Conservation (phyloP, 1,139 yeast species). For the Debaryomycetaceae sp. region DNA sequence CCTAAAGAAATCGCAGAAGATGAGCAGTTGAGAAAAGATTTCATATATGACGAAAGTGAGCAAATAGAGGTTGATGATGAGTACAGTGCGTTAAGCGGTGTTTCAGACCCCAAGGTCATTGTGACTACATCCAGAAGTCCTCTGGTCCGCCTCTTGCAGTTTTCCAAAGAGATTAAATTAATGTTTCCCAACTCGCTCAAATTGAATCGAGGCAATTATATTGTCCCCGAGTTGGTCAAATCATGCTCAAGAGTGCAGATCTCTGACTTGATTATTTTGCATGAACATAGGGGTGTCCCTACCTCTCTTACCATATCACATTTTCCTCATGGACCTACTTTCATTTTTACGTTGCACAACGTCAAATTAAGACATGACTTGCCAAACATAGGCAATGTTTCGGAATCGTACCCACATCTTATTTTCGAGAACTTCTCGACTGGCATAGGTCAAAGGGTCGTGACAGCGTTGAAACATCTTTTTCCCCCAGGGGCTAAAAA, state of each 20-base stretch:
- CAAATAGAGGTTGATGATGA: slow-evolving; percentile 78
- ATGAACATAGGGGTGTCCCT: slow-evolving; percentile 98
- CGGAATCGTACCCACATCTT: slow-evolving; percentile 91
- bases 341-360: slow-evolving; percentile 89
- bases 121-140: slow-evolving; percentile 96
- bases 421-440: slow-evolving; percentile 90
- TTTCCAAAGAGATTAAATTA: slow-evolving; percentile 86
- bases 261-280: slow-evolving; percentile 80
- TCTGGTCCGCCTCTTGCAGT: slow-evolving; percentile 77
- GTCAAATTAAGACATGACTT: slow-evolving; percentile 94
- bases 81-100: slow-evolving; percentile 81
- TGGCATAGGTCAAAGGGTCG: slow-evolving; percentile 79
- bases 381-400: slow-evolving; percentile 77
- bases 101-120: slow-evolving; percentile 86
- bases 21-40: slow-evolving; percentile 72
- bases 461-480: slow-evolving; percentile 74
- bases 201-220: slow-evolving; percentile 88
- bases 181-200: slow-evolving; percentile 88
- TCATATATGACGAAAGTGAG: slow-evolving; percentile 76
- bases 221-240: slow-evolving; percentile 78
- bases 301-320: slow-evolving; percentile 90
- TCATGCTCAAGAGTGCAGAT: slow-evolving; percentile 71
- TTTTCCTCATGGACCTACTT: slow-evolving; percentile 98
- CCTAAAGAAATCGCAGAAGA: slow-evolving; percentile 91
- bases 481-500: slow-evolving; percentile 97